Evolutionary conservation across 768 basidiomycete species (phyloP).

Genomic region (Xerocomellus dryophilus): DNA sequence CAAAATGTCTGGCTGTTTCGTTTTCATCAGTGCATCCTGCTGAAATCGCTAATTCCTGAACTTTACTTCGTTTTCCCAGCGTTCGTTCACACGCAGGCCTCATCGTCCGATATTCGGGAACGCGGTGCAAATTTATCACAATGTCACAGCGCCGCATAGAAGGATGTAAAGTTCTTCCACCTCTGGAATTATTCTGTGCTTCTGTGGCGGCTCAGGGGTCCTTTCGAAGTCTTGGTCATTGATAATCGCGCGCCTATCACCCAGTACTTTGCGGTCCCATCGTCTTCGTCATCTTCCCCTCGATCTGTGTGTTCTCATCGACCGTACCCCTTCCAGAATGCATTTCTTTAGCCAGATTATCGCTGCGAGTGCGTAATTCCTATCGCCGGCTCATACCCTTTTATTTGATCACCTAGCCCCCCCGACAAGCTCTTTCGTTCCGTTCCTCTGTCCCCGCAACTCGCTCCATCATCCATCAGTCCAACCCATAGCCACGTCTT

Average conservation of each 20-base stretch:
- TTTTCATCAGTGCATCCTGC: constrained; percentile 1
- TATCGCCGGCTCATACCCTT: constrained; percentile 1
- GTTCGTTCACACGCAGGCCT: constrained; percentile 18
- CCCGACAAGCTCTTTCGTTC: not conserved
- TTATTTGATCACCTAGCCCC: not conserved
- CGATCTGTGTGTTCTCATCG: not conserved
- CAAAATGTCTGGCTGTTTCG: constrained; percentile 2
- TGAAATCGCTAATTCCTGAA: constrained; percentile 16
- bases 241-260: constrained; percentile 28
- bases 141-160: constrained; percentile 18
- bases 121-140: constrained; percentile 14
- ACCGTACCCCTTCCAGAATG: not conserved
- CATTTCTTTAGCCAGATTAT: not conserved
- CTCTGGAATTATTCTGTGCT: constrained; percentile 24
- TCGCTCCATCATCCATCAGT: not conserved
- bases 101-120: constrained; percentile 11
- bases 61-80: constrained; percentile 12
- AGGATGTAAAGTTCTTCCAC: constrained; percentile 17
- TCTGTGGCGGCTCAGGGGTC: constrained; percentile 27
- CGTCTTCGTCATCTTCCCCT: not conserved
- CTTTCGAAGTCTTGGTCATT: constrained; percentile 20
- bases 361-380: constrained; percentile 8
- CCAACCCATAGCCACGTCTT: not conserved
- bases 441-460: not conserved
- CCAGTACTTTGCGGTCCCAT: not conserved